phyloP scores from a whole-genome alignment of 495 filamentous ascomycete species.

The Chaetomium tenue region DNA sequence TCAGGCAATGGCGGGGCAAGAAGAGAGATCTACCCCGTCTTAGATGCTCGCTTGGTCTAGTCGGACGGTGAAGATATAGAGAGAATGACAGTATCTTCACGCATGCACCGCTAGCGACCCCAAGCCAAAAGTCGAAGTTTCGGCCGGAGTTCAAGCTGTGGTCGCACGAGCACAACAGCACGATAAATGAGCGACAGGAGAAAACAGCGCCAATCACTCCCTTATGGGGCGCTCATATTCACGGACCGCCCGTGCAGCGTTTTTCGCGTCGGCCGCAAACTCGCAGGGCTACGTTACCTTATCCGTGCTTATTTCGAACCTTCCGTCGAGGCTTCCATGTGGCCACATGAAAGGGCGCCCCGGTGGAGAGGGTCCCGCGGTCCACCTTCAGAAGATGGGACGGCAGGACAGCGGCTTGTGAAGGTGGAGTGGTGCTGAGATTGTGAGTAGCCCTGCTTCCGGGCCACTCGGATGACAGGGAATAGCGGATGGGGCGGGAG shows the following conservation, averaged over 20 bases:
- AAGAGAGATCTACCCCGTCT: not conserved
- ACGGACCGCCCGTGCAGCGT: constrained; percentile 18
- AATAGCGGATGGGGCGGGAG: constrained; percentile 18
- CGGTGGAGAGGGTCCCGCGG: constrained; percentile 26
- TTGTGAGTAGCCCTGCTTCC: constrained; percentile 17
- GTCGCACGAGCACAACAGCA: constrained; percentile 17
- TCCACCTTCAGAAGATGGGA: constrained; percentile 7
- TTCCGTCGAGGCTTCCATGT: constrained; percentile 32
- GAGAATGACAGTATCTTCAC: not conserved
- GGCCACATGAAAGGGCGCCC: constrained; percentile 31
- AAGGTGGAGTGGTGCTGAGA: constrained; percentile 15
- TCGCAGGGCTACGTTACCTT: constrained; percentile 23
- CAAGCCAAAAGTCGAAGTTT: constrained; percentile 3
- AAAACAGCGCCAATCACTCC: constrained; percentile 28
- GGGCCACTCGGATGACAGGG: constrained; percentile 33
- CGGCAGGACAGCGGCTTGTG: not conserved
- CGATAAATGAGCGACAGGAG: constrained; percentile 9
- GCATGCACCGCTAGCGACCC: not conserved
- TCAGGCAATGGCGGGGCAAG: not conserved
- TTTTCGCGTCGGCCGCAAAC: constrained; percentile 17
- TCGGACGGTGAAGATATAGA: not conserved
- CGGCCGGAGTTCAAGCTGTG: constrained; percentile 3
- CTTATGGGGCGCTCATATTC: constrained; percentile 22
- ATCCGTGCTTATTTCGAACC: constrained; percentile 7
- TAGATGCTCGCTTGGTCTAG: not conserved